Evolutionary conservation across 768 basidiomycete genomes (phyloP), one percentile per base, ranked within the genome.

Genomic region (Amanita jacksonii): DNA sequence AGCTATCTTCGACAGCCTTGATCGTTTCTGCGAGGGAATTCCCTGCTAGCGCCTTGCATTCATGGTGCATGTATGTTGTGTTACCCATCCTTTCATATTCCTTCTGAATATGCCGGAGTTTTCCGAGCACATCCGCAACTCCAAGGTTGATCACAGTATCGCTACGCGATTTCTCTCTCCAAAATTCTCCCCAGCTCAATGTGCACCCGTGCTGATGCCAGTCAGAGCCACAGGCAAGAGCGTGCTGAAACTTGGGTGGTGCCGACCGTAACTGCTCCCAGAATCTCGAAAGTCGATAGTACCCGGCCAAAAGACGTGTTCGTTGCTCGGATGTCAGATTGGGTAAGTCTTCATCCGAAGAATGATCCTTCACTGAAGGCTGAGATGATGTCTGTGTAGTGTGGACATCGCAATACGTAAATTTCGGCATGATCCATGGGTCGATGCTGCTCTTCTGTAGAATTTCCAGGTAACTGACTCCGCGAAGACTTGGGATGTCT

Each of bases 61-160:
- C 84, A 45, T 76, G 78, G 52, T 85, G 80, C 84, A 85, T 85
- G 55, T 83, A 82, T n/a, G 79, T 77, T 46, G 77, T 77, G 47
- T 72, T 74, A 2, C 81, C 80, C 76, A 78, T 79, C 42, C 75
- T 66, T 45, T 83, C 82, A 47, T 79, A 81, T 44, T 84, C 80
- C 60, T 77, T 79, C 52, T 75, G 62, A 27, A 86, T 68, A 46
- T 74, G 65, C 54, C 63, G 73, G 51, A 86, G 56, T 47, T 78
- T 70, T 27, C 84, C 85, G 4, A 81, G 56, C 25, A 85, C 79
- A 54, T 86, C 81, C 24, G 81, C 78, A 2, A 76, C 59, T 6
- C 75, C 79, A 4, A 80, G 66, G 10, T 63, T 60, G 25, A 85
- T 65, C 22, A 85, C 74, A 3, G 67, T 57, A 27, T 85, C 83